Evolutionary conservation across 176 grass and related monocot species (phyloP).

Genomic region (Melocanna baccifera): DNA sequence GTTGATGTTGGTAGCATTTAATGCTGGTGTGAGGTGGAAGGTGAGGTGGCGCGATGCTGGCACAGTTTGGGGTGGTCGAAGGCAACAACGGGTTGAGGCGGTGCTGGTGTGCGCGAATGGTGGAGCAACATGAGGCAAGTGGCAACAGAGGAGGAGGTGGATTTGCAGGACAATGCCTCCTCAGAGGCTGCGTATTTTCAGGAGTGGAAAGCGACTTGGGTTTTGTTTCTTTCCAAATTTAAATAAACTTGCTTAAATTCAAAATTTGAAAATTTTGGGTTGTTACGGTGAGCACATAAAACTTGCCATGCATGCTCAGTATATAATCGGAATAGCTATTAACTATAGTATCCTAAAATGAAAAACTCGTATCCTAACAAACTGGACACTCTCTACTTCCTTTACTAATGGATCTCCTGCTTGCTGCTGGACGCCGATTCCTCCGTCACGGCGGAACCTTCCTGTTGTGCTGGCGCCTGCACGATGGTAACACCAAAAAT

Average conservation of each 20-base stretch:
- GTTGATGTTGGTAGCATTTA: rapidly evolving
- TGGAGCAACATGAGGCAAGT: no score
- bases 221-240: no score
- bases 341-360: neutral
- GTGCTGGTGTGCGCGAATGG: rapidly evolving
- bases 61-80: rapidly evolving
- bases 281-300: neutral
- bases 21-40: no score
- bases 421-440: neutral
- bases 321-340: no score
- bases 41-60: no score
- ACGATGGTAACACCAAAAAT: constrained; percentile 37
- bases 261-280: no score
- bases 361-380: neutral
- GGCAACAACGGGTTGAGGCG: no score
- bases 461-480: neutral
- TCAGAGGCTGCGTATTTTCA: no score
- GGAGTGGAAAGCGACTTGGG: no score
- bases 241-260: no score
- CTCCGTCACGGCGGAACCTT: neutral
- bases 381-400: neutral
- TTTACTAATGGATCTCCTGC: neutral
- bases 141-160: no score
- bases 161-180: no score
- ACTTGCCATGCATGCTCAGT: neutral